Evolutionary conservation across 768 basidiomycete genomes (phyloP).

Genomic region (Pleurotus djamor): DNA sequence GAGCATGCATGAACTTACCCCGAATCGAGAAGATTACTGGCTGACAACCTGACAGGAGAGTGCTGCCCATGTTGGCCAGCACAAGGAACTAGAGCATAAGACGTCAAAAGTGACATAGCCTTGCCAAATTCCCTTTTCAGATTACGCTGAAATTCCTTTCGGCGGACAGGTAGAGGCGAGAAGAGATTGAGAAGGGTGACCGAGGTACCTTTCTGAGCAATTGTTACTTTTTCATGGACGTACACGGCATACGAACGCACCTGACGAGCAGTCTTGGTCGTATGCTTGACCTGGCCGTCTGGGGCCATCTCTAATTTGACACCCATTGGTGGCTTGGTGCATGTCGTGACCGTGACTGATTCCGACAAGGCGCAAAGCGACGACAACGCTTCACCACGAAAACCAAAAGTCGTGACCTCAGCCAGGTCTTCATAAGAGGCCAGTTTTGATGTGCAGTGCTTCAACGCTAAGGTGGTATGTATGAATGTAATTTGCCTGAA

Average conservation of each 20-base stretch:
- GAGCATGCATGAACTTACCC: slow-evolving; percentile 47
- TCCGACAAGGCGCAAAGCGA: slow-evolving; percentile 87
- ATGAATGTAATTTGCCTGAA: background rate
- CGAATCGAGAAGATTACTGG: slow-evolving; percentile 63
- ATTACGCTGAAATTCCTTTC: slow-evolving; percentile 90
- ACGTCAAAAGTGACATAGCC: slow-evolving; percentile 75
- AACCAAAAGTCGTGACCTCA: slow-evolving; percentile 82
- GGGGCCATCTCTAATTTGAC: slow-evolving; percentile 71
- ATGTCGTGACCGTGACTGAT: slow-evolving; percentile 67
- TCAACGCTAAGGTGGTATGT: slow-evolving; percentile 53
- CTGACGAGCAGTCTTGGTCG: slow-evolving; percentile 72
- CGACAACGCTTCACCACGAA: slow-evolving; percentile 94
- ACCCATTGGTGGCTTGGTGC: slow-evolving; percentile 80
- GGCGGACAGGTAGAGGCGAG: slow-evolving; percentile 79
- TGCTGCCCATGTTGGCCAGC: slow-evolving; percentile 29
- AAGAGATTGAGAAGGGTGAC: slow-evolving; percentile 73
- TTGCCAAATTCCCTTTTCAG: slow-evolving; percentile 88
- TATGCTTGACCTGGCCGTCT: slow-evolving; percentile 56
- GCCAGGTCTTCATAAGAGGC: slow-evolving; percentile 71
- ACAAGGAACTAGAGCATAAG: slow-evolving; percentile 89
- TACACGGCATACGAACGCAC: slow-evolving; percentile 32
- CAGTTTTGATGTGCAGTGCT: slow-evolving; percentile 94
- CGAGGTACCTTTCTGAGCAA: slow-evolving; percentile 80
- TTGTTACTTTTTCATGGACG: background rate
- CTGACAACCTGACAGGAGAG: slow-evolving; percentile 67